Evolutionary conservation across 129 eudicot species (phyloP).

Genomic region (Helichrysum umbraculigerum): DNA sequence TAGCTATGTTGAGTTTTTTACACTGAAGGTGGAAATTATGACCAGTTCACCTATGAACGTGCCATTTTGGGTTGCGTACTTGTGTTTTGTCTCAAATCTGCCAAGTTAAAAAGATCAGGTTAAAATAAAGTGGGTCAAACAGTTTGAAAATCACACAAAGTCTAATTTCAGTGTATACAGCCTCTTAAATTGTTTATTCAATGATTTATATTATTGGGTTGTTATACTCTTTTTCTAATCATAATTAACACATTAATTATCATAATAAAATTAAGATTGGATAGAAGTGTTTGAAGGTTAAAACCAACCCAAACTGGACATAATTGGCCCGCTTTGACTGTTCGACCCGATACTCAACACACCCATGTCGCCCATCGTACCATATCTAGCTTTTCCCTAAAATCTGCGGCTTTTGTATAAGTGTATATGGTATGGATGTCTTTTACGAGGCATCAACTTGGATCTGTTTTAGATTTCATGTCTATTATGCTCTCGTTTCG

Average conservation of each 20-base stretch:
- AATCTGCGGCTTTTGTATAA: neutral
- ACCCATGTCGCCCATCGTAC: neutral
- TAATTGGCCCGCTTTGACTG: neutral
- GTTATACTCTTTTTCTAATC: neutral
- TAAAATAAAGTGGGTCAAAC: neutral
- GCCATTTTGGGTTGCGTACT: neutral
- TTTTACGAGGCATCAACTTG: neutral
- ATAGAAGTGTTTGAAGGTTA: neutral
- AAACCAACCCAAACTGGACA: neutral
- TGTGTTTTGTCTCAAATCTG: neutral
- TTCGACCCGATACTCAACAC: neutral
- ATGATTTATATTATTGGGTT: neutral
- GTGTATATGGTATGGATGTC: neutral
- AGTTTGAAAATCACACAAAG: conserved; percentile 2
- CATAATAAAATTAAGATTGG: neutral
- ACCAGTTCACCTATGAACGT: neutral
- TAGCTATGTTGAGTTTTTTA: neutral
- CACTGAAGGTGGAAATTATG: neutral
- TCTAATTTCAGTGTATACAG: neutral
- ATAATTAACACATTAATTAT: neutral
- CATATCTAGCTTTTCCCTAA: conserved; percentile 4
- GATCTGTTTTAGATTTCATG: neutral
- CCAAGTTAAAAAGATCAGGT: neutral
- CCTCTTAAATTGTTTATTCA: neutral
- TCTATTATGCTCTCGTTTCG: conserved; percentile 3